Evolutionary conservation across 106 monocot species (phyloP), one percentile per base, ranked within the genome.

Genomic region (Dendrobium chrysotoxum): DNA sequence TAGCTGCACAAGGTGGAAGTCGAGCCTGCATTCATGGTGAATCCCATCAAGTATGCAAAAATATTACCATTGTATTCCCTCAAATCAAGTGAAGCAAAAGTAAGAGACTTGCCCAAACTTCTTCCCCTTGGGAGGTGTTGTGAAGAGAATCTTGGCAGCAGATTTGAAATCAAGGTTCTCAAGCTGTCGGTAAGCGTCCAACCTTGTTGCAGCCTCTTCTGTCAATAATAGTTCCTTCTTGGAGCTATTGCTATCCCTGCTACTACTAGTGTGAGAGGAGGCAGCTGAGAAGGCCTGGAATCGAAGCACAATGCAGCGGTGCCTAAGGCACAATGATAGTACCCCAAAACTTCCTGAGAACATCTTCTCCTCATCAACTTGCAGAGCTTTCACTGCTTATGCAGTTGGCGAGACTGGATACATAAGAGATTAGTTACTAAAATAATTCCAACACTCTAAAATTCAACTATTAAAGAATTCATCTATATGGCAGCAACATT

Each of bases 1-100:
- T 35, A 95, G 81, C 82, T 95, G 95, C 86, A 95, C 95, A 67
- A 92, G 82, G 76, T 94, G 93, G 73, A 94, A 94, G 78, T 94
- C 93, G 21, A 94, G 75, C 78, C 93, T 94, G 80, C 84, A 77
- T 71, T 38, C 70, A 70, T 15, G 35, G 7, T 4, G 70, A 70
- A 70, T 70, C 70, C 64, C 35, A 35, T 16, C 13, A 31, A 74
- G 74, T 41, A 76, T 76, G 5, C 6, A 47, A 47, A 26, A 26
- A 25, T 26, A 76, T 26, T 28, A 15, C 15, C 18, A 28, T 46
- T 57, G 80, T 65, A 76, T 26, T 76, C 4, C 20, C 25, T 26
- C 1, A 76, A 6, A 46, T 1, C 11, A 76, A 76, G 4, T 12
- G 6, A 25, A 53, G 64, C 26, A 77, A 42, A 39, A 15, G 12